A percentile compares a stretch with the other conserved stretches of the same genome.
Conservation (phyloP, 345 rosid genomes). For the Noccaea caerulescens region DNA sequence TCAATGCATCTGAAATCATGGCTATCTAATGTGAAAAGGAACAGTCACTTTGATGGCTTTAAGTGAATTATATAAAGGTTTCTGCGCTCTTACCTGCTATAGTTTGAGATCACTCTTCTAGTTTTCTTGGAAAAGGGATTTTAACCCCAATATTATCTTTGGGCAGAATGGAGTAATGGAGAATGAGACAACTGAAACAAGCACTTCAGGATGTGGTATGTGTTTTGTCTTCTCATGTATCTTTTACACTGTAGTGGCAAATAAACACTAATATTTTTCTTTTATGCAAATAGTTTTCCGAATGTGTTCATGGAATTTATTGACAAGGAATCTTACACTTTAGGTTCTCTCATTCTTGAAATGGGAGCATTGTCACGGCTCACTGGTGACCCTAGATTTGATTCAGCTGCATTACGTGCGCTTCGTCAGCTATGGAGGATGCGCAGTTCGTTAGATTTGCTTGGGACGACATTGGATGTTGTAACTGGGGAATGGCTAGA, state of each 20-base stretch:
- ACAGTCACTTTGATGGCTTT: neutral
- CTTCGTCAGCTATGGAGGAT: conserved; percentile 93
- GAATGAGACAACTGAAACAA: conserved; percentile 89
- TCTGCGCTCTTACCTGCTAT: neutral
- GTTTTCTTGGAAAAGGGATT: conserved; percentile 53
- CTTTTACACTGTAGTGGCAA: conserved; percentile 29
- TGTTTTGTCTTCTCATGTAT: conserved; percentile 36
- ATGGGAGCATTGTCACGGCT: conserved; percentile 94
- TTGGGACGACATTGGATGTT: conserved; percentile 89
- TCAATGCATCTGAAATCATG: conserved; percentile 1
- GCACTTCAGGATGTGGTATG: conserved; percentile 98
- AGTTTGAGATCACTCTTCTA: conserved; percentile 44
- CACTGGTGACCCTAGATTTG: conserved; percentile 87
- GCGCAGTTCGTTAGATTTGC: conserved; percentile 86
- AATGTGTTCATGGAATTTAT: conserved; percentile 21
- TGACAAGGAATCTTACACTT: conserved; percentile 28
- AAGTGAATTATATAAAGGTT: neutral
- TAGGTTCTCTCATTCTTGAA: conserved; percentile 95
- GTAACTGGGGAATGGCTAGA: conserved; percentile 87
- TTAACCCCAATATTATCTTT: conserved; percentile 60
- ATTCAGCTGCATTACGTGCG: conserved; percentile 85
- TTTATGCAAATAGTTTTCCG: conserved; percentile 1
- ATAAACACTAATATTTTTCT: neutral
- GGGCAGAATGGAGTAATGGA: conserved; percentile 86
- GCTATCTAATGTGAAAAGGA: conserved; percentile 3